phyloP scores from a whole-genome alignment of 495 filamentous ascomycete genomes.

The Chaetomidium leptoderma region DNA sequence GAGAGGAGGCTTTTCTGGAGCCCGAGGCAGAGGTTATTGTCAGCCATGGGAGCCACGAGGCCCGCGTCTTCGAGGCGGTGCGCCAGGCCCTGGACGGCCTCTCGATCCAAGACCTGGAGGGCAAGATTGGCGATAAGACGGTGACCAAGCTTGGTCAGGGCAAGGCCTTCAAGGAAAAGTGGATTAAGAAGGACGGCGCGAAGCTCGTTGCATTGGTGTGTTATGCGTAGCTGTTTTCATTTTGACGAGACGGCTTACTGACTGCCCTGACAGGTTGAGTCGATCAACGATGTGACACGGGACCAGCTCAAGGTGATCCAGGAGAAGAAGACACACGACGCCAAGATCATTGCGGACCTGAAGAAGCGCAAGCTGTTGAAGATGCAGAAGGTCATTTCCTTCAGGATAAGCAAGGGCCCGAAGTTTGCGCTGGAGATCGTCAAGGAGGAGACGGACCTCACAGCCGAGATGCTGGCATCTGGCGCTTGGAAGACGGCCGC shows the following conservation, averaged over 20 bases:
- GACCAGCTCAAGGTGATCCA: constrained; percentile 68
- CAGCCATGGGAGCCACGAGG: constrained; percentile 87
- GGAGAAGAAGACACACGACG: constrained; percentile 61
- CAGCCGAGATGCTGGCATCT: constrained; percentile 81
- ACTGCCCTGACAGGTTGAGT: constrained; percentile 47
- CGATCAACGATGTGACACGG: constrained; percentile 72
- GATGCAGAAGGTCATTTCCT: constrained; percentile 78
- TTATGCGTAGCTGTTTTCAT: background rate
- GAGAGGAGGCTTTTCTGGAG: constrained; percentile 73
- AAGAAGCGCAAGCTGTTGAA: constrained; percentile 84
- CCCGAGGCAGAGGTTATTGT: constrained; percentile 73
- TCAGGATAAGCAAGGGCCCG: constrained; percentile 74
- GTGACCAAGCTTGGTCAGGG: constrained; percentile 87
- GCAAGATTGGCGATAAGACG: constrained; percentile 72
- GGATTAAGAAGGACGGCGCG: constrained; percentile 75
- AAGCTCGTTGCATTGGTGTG: constrained; percentile 28
- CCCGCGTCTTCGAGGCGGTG: constrained; percentile 86
- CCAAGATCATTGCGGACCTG: constrained; percentile 70
- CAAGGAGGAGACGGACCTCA: constrained; percentile 93
- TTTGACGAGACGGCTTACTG: background rate
- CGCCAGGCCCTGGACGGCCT: constrained; percentile 71
- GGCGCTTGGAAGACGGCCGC: constrained; percentile 78
- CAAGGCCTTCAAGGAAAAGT: constrained; percentile 92
- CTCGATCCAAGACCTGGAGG: constrained; percentile 71
- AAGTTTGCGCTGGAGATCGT: constrained; percentile 81